Evolutionary conservation across 179 eudicot genomes (phyloP), one percentile per base, ranked within the genome.

Genomic region (Actinidia chinensis): DNA sequence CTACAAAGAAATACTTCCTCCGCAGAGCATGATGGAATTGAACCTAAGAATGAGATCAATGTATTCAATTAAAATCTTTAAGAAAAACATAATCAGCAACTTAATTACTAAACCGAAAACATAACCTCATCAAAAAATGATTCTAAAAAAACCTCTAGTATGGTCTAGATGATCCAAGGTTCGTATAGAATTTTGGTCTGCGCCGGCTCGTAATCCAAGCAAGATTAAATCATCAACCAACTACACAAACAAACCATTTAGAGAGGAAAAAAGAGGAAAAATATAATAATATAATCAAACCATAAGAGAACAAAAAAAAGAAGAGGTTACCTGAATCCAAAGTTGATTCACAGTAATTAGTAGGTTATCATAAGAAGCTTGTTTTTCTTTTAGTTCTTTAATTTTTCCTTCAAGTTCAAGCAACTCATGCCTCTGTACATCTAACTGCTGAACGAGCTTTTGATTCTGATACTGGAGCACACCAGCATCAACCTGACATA

Each of bases 391-490:
- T 60, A 88, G 48, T 80, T 91, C 95, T 84, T 87, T 82, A 50
- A 91, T 88, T 82, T 93, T 95, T 68, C 76, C 83, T 85, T 90
- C 95, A 74, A 93, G 97, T 80, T 88, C 95, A 78, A 85, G 92
- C 77, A 95, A 76, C 82, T 88, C 92, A 74, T 91, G 91, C 87
- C 90, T 93, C 84, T 91, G 97, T 23, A 73, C 84, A 43, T 95
- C 99, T 81, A 93, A 82, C 81, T 90, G 98, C 75, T 95, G 97
- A 47, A 91, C 94, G 59, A 95, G 97, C 69, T 83, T 86, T 78
- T 95, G 99, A 87, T 95, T 95, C 83, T 93, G 94, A 83, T 89
- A 83, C 83, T 95, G 99, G 68, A 95, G 94, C 81, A 87, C 90
- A 60, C 93, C 87, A 78, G 95, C 93, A 85, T 91, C 97, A 84